Evolutionary conservation across 306 rosid genomes (phyloP), one percentile per base, ranked within the genome.

Genomic region (Abrus precatorius): DNA sequence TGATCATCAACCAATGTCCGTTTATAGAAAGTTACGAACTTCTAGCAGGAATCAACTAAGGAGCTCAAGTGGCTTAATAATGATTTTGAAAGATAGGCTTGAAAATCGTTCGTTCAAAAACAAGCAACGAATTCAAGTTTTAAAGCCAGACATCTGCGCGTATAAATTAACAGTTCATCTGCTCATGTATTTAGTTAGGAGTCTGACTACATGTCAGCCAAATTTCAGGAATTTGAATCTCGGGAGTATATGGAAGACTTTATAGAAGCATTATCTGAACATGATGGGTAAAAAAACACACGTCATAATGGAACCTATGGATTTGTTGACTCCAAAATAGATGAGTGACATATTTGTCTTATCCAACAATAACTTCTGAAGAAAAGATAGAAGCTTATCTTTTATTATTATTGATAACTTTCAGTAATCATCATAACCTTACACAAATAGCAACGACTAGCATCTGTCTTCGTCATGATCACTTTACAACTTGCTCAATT

Each of bases 401-500:
- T 38, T 47, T 56, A 65, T 67, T 71, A 14, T 67, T 36, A 10
- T 32, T 27, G 44, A 47, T 33, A 70, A 44, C 2, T 20, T 20
- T 20, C 20, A 20, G 20, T 63, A 27, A 48, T 20, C 7, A 34
- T 4, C 3, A 40, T 1, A 41, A 28, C 61, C 14, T 3, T 36
- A 54, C 27, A 5, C 56, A 34, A 45, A 65, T n/a, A 55, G 76
- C 48, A 78, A 68, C 76, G 47, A 47, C 50, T 12, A 34, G 34
- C 14, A 73, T n/a, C 0, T 12, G 48, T 67, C 33, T 20, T 74
- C 29, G 34, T 47, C 67, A n/a, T 56, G 6, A 12, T 79, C 81
- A 56, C 36, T 63, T 63, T n/a, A 44, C 43, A 82, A 53, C 78
- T 67, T 83, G 71, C 79, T 95, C 59, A 40, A 49, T 83, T 78